These are phyloP conservation scores for Colletotrichum sojae DNA, from an alignment of 2,329 filamentous ascomycete species.

Conservation along the genomic window DNA sequence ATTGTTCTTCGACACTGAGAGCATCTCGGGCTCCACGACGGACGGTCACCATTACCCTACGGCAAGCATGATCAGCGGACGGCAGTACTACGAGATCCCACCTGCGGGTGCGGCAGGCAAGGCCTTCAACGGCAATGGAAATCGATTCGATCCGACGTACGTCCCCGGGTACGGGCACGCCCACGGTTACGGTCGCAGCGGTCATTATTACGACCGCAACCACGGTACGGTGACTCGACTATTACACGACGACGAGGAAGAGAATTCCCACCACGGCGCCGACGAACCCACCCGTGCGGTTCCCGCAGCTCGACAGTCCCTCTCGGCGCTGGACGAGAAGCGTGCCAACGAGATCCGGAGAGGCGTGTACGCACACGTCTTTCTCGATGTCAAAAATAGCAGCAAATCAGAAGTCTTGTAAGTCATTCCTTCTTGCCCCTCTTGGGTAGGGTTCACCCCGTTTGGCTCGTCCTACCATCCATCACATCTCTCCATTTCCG, in stretches of 20 bases:
- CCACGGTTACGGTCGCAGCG: conserved; percentile 6
- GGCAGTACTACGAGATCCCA: conserved; percentile 34
- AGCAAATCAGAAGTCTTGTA: conserved; percentile 44
- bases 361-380: conserved; percentile 38
- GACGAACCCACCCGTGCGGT: conserved; percentile 16
- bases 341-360: conserved; percentile 41
- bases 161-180: conserved; percentile 21
- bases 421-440: conserved; percentile 38
- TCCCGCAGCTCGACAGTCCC: conserved; percentile 36
- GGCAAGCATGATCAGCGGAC: conserved; percentile 32
- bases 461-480: background rate
- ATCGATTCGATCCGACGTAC: conserved; percentile 36
- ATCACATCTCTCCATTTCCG: background rate
- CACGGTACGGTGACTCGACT: conserved; percentile 4
- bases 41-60: background rate
- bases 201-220: conserved; percentile 20
- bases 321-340: conserved; percentile 42
- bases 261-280: background rate
- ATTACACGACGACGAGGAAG: background rate
- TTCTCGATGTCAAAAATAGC: conserved; percentile 42
- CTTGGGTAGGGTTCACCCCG: background rate
- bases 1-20: background rate
- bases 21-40: background rate
- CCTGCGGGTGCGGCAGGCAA: conserved; percentile 15
- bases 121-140: conserved; percentile 7